Evolutionary conservation across 768 basidiomycete genomes (phyloP).

Genomic region (Amanita exitialis): DNA sequence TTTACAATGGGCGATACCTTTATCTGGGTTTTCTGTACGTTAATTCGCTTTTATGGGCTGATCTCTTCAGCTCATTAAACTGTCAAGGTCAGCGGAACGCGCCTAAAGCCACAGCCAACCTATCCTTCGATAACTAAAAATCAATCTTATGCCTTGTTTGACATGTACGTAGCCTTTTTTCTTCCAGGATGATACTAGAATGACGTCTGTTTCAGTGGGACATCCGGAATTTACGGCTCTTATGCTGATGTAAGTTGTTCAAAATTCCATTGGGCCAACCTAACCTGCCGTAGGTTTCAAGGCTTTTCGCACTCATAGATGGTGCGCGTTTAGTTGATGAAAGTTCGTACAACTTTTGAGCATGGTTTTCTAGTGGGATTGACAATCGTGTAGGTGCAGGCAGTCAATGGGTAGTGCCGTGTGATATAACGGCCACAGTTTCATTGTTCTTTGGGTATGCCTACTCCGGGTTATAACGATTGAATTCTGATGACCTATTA

Average conservation of each 20-base stretch:
- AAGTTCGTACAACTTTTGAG: conserved; percentile 21
- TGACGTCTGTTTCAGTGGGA: conserved; percentile 36
- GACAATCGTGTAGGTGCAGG: conserved; percentile 15
- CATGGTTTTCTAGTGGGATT: not conserved
- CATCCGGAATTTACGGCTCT: conserved; percentile 67
- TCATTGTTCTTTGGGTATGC: conserved; percentile 63
- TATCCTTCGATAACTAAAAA: conserved; percentile 48
- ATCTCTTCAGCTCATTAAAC: not conserved
- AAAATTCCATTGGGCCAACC: not conserved
- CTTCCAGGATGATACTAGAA: not conserved
- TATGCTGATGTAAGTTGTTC: conserved; percentile 52
- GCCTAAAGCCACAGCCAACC: conserved; percentile 46
- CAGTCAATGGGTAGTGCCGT: conserved; percentile 74
- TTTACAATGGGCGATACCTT: conserved; percentile 63
- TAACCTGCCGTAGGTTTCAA: conserved; percentile 41
- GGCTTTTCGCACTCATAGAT: conserved; percentile 48
- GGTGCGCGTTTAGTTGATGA: conserved; percentile 60
- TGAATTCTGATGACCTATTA: not conserved
- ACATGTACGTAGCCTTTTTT: conserved; percentile 42
- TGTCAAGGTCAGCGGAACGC: conserved; percentile 45
- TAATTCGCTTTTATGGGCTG: not conserved
- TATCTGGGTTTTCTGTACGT: conserved; percentile 45
- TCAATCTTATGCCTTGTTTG: conserved; percentile 57
- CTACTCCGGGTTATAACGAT: not conserved
- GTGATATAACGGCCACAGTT: conserved; percentile 46